Evolutionary conservation across 495 filamentous ascomycete genomes (phyloP).

Genomic region (Corynascus novoguineensis): DNA sequence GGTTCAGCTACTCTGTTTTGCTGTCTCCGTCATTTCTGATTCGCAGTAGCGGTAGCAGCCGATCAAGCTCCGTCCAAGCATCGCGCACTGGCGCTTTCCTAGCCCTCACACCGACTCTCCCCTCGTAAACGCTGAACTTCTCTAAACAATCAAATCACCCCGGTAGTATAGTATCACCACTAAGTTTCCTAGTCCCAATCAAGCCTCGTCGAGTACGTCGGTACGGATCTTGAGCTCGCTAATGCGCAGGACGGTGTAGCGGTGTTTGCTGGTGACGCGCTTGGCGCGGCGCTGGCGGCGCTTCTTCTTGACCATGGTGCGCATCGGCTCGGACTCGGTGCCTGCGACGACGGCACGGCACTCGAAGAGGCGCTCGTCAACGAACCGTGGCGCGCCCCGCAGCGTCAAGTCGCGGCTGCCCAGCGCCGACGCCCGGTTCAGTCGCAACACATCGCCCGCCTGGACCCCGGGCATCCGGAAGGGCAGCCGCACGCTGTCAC

Average conservation of each 20-base stretch:
- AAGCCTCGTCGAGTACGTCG: conserved; percentile 9
- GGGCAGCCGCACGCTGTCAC: conserved; percentile 86
- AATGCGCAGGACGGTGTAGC: conserved; percentile 78
- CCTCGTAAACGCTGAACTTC: not conserved
- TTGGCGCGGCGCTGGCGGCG: conserved; percentile 69
- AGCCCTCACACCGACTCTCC: not conserved
- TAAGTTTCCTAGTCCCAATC: not conserved
- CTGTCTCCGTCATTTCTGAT: too few relatives aligned
- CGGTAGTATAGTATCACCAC: too few relatives aligned
- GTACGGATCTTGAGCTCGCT: conserved; percentile 63
- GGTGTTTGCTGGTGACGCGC: conserved; percentile 75
- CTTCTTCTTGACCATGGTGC: conserved; percentile 91
- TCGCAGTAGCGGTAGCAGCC: too few relatives aligned
- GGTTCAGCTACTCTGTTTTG: too few relatives aligned
- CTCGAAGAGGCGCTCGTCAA: conserved; percentile 77
- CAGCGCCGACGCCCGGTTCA: conserved; percentile 72
- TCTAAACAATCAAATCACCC: too few relatives aligned
- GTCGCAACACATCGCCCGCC: conserved; percentile 76
- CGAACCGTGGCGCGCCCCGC: conserved; percentile 64
- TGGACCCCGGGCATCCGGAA: conserved; percentile 82
- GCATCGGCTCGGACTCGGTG: conserved; percentile 80
- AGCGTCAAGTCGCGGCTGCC: conserved; percentile 89
- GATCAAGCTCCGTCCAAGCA: too few relatives aligned
- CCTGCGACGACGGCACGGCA: conserved; percentile 83
- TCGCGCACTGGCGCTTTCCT: not conserved